Evolutionary conservation across 352 stramenopile genomes (phyloP).

Genomic region (Lagenidium giganteum): DNA sequence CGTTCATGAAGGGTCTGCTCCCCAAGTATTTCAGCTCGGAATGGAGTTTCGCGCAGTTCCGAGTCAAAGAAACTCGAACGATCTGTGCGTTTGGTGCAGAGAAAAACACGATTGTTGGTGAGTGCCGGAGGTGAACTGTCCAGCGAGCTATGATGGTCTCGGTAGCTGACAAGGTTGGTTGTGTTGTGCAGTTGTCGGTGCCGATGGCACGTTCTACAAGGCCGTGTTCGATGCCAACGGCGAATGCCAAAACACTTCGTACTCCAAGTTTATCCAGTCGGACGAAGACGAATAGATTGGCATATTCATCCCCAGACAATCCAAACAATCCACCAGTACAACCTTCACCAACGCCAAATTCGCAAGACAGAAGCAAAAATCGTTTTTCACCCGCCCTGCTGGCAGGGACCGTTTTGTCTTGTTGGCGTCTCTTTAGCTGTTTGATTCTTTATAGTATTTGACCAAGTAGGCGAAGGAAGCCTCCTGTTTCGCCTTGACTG

Average conservation of each 20-base stretch:
- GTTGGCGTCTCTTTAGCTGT: too few species aligned
- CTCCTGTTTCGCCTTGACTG: too few species aligned
- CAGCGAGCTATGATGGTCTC: slow-evolving; percentile 1
- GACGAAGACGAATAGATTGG: slow-evolving; percentile 80
- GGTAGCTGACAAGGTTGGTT: neutral
- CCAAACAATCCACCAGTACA: too few species aligned
- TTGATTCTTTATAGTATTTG: too few species aligned
- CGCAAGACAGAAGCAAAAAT: too few species aligned
- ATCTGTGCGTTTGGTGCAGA: slow-evolving; percentile 92
- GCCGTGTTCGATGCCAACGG: slow-evolving; percentile 83
- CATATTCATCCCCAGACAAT: too few species aligned
- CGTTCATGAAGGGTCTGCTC: slow-evolving; percentile 86
- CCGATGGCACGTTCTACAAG: slow-evolving; percentile 88
- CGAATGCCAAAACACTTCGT: slow-evolving; percentile 87
- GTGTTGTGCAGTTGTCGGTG: slow-evolving; percentile 55
- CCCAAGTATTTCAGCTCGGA: slow-evolving; percentile 93
- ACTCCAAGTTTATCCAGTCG: slow-evolving; percentile 88
- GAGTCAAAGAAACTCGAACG: slow-evolving; percentile 85
- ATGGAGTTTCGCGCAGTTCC: slow-evolving; percentile 93
- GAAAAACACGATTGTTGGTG: slow-evolving; percentile 91
- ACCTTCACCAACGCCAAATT: too few species aligned
- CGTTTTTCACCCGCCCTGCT: too few species aligned
- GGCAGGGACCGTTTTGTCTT: too few species aligned
- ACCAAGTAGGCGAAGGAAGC: too few species aligned
- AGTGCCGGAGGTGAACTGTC: slow-evolving; percentile 2